A percentile compares a stretch with the other conserved stretches of the same genome.
These are phyloP conservation scores for Pyronema omphalodes DNA, from an alignment of 495 filamentous ascomycete species.

Conservation along the genomic window DNA sequence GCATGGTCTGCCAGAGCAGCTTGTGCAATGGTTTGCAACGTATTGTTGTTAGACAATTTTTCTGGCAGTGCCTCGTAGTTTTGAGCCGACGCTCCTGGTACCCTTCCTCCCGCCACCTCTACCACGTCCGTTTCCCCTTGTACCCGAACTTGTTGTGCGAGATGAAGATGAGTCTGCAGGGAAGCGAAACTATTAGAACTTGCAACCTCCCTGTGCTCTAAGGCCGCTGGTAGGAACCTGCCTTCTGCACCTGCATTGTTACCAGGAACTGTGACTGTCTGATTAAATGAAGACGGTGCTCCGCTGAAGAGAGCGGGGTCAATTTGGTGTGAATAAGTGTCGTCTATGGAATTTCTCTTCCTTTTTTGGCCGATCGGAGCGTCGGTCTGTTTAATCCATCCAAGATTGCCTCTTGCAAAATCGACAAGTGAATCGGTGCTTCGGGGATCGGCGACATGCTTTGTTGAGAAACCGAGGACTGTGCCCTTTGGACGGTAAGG, in stretches of 20 bases:
- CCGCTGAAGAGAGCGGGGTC: not conserved
- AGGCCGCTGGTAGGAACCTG: slow-evolving; percentile 3
- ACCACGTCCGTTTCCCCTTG: not conserved
- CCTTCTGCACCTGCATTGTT: not conserved
- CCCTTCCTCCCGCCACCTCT: not conserved
- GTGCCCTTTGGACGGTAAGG: slow-evolving; percentile 74
- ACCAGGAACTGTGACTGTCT: not conserved
- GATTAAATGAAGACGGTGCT: not conserved
- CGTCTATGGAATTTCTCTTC: not conserved
- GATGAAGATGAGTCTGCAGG: not conserved
- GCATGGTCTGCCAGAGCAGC: too few species aligned
- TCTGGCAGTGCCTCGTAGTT: not conserved
- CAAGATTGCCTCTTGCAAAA: slow-evolving; percentile 63
- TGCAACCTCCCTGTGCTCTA: not conserved
- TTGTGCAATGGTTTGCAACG: not conserved
- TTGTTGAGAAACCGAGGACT: slow-evolving; percentile 74
- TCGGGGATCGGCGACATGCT: slow-evolving; percentile 66
- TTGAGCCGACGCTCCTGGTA: not conserved
- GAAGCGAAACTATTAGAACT: slow-evolving; percentile 1
- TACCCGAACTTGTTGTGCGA: not conserved
- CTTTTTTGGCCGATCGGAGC: not conserved
- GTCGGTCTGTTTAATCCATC: slow-evolving; percentile 37
- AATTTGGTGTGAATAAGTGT: not conserved
- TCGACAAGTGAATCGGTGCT: slow-evolving; percentile 76
- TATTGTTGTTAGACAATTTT: not conserved